Evolutionary conservation across 331 rosid genomes (phyloP), one percentile per base, ranked within the genome.

Genomic region (Cydonia oblonga): DNA sequence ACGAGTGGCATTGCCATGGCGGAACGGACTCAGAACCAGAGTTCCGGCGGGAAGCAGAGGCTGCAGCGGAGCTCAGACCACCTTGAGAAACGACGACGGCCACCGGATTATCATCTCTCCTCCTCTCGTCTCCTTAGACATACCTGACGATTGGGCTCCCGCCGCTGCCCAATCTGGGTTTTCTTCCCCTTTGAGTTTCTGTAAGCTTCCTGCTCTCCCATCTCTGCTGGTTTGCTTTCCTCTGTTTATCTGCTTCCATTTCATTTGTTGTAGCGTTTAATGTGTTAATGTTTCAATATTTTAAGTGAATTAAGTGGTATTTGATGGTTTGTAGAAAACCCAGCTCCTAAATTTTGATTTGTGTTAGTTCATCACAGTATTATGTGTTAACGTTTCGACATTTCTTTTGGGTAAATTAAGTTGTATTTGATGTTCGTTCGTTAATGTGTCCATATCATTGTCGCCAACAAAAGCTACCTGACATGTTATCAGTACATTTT

Each of bases 111-210:
- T 83, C 25, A 20, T 84, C 66, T 84, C 88, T 72, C 88, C 88
- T 12, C 67, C 83, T 75, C 85, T 84, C 9, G 73, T 68, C 63
- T 84, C 83, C 69, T 28, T 81, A 26, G 88, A 84, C 76, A 49
- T 81, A 49, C 85, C 88, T 14, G 88, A 84, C 35, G 57, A 70
- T 81, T 84, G 88, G 88, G 61, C 69, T 69, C 58, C 83, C 16
- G 18, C 5, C 64, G 13, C 75, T 23, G 11, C 59, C 19, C 56
- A 49, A 57, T 40, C 44, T 26, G 77, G 29, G 66, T 67, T 57
- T 32, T 44, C 65, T 33, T 71, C 75, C 71, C 30, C 54, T 3
- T 32, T 64, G 24, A 71, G 52, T n/a, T 40, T 30, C 52, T 76
- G 85, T 81, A 65, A 64, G 81, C 69, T 62, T 11, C 63, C 62